phyloP scores from a whole-genome alignment of 768 basidiomycete species.

The Leucosporidium creatinivorum region DNA sequence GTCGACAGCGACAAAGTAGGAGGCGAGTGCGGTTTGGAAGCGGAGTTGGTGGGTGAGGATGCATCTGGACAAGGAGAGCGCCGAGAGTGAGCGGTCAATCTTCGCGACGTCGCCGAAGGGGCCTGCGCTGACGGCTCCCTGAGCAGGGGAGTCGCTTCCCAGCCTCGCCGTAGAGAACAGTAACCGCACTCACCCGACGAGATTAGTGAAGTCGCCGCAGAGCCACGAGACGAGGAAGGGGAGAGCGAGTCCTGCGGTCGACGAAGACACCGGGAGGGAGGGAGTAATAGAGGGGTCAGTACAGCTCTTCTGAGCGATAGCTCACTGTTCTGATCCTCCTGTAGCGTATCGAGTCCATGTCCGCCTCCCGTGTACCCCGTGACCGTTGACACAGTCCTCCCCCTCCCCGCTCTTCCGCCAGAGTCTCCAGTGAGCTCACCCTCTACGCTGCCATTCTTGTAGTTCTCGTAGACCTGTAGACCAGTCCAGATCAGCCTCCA shows the following conservation, averaged over 20 bases:
- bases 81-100: too few species aligned
- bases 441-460: constrained; percentile 14
- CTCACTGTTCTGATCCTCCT: not conserved
- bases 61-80: constrained; percentile 47
- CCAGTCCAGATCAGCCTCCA: not conserved
- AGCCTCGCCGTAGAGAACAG: not conserved
- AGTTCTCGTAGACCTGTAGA: constrained; percentile 37
- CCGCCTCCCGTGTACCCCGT: not conserved
- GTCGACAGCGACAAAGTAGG: constrained; percentile 84
- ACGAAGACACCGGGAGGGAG: not conserved
- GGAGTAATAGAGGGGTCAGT: too few species aligned
- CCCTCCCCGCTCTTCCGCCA: constrained; percentile 13
- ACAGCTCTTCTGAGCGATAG: too few species aligned
- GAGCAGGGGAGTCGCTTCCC: not conserved
- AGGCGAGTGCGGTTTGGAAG: constrained; percentile 81
- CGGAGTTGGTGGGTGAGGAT: constrained; percentile 86
- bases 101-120: not conserved
- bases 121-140: not conserved
- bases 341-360: not conserved
- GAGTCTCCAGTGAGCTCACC: constrained; percentile 17
- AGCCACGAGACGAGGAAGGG: constrained; percentile 88
- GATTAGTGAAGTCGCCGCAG: constrained; percentile 82
- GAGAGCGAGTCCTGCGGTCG: constrained; percentile 73
- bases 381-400: not conserved
- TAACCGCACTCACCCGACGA: constrained; percentile 52